These are phyloP conservation scores for Lachnellula willkommii DNA, from an alignment of 2,329 filamentous ascomycete genomes.

Conservation along the genomic window DNA sequence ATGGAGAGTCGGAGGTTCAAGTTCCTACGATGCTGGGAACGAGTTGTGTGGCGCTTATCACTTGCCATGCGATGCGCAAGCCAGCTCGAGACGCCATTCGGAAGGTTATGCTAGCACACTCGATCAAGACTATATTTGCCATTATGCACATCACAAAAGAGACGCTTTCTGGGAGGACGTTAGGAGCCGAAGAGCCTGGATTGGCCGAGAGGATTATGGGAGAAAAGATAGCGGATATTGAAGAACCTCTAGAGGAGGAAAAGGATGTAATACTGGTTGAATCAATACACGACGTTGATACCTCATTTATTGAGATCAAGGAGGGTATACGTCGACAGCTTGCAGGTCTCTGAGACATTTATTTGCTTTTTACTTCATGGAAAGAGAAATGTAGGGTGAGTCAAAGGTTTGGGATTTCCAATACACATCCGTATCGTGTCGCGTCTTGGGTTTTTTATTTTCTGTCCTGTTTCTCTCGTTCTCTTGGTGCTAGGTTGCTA, in stretches of 20 bases:
- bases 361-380: too few relatives aligned
- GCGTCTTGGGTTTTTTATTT: too few relatives aligned
- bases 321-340: constrained; percentile 4
- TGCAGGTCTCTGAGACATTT: background rate
- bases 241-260: constrained; percentile 6
- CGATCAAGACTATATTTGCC: constrained; percentile 4
- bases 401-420: too few relatives aligned
- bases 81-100: constrained; percentile 7
- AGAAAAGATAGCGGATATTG: constrained; percentile 8
- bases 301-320: constrained; percentile 4
- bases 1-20: background rate
- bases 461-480: too few relatives aligned
- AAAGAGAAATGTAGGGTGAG: too few relatives aligned
- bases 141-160: constrained; percentile 10
- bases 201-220: constrained; percentile 11
- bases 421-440: too few relatives aligned
- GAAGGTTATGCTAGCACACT: constrained; percentile 2
- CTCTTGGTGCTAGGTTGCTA: too few relatives aligned
- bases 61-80: constrained; percentile 5
- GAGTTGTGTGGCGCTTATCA: constrained; percentile 4
- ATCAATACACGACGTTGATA: constrained; percentile 8
- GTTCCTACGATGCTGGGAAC: background rate
- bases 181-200: constrained; percentile 9
- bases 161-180: constrained; percentile 9
- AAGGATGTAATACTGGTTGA: constrained; percentile 9